Conservation (phyloP, 2,329 filamentous ascomycete species). For the Pseudogymnoascus destructans region DNA sequence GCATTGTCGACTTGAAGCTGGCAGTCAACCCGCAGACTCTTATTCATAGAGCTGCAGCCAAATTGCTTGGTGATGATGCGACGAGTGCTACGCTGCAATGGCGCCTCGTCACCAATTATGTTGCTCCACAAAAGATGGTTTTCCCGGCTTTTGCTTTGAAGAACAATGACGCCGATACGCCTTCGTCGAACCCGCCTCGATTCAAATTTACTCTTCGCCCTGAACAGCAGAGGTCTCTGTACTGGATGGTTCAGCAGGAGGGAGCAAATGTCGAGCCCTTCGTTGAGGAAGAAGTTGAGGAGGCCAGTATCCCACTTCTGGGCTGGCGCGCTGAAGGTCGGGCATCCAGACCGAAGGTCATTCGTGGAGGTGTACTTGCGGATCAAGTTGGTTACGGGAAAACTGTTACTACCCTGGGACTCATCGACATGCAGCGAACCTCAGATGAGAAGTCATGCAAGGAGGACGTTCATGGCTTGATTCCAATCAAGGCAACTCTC, state of each 20-base stretch:
- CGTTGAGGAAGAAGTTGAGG: slow-evolving; percentile 41
- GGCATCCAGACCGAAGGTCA: slow-evolving; percentile 28
- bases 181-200: slow-evolving; percentile 25
- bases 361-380: slow-evolving; percentile 48
- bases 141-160: slow-evolving; percentile 31
- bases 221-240: slow-evolving; percentile 41
- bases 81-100: slow-evolving; percentile 26
- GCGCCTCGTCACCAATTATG: slow-evolving; percentile 36
- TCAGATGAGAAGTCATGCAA: neutral
- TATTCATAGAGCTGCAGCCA: slow-evolving; percentile 30
- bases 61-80: slow-evolving; percentile 19
- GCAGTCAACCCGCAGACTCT: slow-evolving; percentile 31
- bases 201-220: slow-evolving; percentile 32
- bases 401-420: slow-evolving; percentile 44
- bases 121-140: slow-evolving; percentile 23
- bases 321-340: slow-evolving; percentile 44
- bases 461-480: slow-evolving; percentile 5
- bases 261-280: slow-evolving; percentile 34
- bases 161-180: slow-evolving; percentile 30
- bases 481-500: slow-evolving; percentile 41
- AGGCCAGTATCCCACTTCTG: slow-evolving; percentile 36
- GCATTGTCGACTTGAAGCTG: slow-evolving; percentile 29
- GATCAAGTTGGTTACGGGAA: slow-evolving; percentile 57
- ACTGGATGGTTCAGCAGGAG: slow-evolving; percentile 49
- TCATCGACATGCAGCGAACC: slow-evolving; percentile 34